Conservation (phyloP, 2,329 filamentous ascomycete genomes). For the Penicillium aurantiogriseum region DNA sequence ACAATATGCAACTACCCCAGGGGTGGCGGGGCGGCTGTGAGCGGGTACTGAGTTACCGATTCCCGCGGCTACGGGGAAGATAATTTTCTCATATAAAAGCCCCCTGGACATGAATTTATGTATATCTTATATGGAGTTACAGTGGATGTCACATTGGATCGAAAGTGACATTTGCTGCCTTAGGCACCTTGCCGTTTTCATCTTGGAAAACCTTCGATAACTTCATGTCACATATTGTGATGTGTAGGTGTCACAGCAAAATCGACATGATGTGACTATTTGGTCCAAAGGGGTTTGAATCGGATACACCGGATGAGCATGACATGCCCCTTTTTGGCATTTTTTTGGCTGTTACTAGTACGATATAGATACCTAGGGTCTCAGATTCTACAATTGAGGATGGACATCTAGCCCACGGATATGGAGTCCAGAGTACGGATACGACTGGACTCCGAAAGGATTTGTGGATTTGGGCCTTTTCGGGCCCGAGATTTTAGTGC, state of each 20-base stretch:
- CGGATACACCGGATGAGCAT: neutral
- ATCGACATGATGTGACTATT: neutral
- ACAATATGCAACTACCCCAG: constrained; percentile 8
- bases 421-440: neutral
- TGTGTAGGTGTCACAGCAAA: neutral
- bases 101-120: neutral
- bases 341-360: neutral
- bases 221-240: neutral
- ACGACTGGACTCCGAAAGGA: neutral
- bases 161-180: neutral
- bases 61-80: constrained; percentile 17
- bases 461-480: neutral
- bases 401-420: too few relatives aligned
- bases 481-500: constrained; percentile 6
- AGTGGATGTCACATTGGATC: neutral
- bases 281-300: neutral
- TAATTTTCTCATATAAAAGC: neutral
- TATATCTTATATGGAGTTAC: too few relatives aligned
- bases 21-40: constrained; percentile 15
- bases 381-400: too few relatives aligned
- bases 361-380: too few relatives aligned
- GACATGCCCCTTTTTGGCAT: neutral
- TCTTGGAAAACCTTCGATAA: neutral
- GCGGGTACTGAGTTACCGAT: constrained; percentile 19
- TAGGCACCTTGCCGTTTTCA: constrained; percentile 4